Conservation (phyloP, 176 grass and related monocot species). For the Oryza meridionalis region DNA sequence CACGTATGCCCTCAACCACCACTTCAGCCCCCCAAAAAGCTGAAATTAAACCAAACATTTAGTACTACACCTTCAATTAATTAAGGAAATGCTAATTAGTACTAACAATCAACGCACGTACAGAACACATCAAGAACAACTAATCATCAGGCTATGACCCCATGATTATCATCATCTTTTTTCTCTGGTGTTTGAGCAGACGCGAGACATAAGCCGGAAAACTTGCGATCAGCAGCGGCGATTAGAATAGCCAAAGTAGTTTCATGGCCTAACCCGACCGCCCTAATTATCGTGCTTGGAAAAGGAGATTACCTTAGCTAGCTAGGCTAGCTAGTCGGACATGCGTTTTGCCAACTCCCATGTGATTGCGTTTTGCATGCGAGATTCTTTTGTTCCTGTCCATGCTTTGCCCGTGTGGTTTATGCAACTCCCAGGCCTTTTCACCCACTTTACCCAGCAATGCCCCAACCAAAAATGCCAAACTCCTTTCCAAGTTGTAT, state of each 20-base stretch:
- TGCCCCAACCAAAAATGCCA: not conserved
- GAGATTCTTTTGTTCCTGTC: not conserved
- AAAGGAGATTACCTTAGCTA: not conserved
- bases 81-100: not conserved
- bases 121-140: constrained; percentile 1
- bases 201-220: constrained; percentile 50
- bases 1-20: constrained; percentile 47
- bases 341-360: constrained; percentile 43
- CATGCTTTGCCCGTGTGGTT: not conserved
- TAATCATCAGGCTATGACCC: constrained; percentile 17
- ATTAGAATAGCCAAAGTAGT: constrained; percentile 46
- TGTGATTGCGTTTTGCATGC: constrained; percentile 22
- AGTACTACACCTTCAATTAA: not conserved
- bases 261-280: constrained; percentile 22
- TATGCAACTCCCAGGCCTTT: not conserved
- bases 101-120: not conserved
- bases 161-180: not conserved
- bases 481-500: not conserved
- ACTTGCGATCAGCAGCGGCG: constrained; percentile 6
- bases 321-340: not conserved
- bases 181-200: not conserved
- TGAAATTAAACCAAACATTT: not conserved
- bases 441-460: constrained; percentile 33
- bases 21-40: constrained; percentile 27
- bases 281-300: constrained; percentile 46